Conservation (phyloP, 495 filamentous ascomycete genomes). For the Cercophora samala region DNA sequence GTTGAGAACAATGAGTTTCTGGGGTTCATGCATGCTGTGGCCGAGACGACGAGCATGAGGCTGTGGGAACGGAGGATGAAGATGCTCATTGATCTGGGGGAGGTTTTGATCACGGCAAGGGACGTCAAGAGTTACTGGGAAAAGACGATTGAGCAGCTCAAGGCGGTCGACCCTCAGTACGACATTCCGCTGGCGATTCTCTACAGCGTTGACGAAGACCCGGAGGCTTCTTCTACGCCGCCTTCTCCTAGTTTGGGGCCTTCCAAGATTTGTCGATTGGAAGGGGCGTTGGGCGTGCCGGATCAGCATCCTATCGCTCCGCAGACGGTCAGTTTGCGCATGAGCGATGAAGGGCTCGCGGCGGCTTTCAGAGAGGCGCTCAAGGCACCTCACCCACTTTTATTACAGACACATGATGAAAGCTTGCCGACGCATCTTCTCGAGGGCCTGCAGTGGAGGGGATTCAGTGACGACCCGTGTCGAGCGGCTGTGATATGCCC, state of each 20-base stretch:
- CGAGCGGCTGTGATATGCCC: slow-evolving; percentile 57
- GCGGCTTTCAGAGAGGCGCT: slow-evolving; percentile 56
- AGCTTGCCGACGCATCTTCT: slow-evolving; percentile 51
- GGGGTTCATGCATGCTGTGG: slow-evolving; percentile 36
- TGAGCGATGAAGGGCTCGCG: slow-evolving; percentile 49
- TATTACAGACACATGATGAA: slow-evolving; percentile 53
- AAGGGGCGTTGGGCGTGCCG: slow-evolving; percentile 59
- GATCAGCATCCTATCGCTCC: slow-evolving; percentile 51
- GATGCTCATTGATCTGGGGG: slow-evolving; percentile 38
- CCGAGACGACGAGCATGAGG: slow-evolving; percentile 35
- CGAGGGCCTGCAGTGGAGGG: slow-evolving; percentile 55
- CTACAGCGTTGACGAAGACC: slow-evolving; percentile 50
- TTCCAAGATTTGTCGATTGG: slow-evolving; percentile 49
- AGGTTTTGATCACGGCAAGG: slow-evolving; percentile 31
- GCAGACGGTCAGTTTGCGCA: slow-evolving; percentile 49
- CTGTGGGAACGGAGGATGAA: slow-evolving; percentile 42
- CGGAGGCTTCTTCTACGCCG: slow-evolving; percentile 41
- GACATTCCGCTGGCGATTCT: slow-evolving; percentile 59
- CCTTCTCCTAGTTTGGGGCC: slow-evolving; percentile 32
- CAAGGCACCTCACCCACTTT: slow-evolving; percentile 50
- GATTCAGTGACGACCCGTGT: slow-evolving; percentile 55
- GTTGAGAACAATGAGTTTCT: slow-evolving; percentile 51
- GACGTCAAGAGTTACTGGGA: slow-evolving; percentile 39
- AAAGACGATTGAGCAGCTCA: slow-evolving; percentile 31
- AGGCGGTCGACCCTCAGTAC: slow-evolving; percentile 34